Evolutionary conservation across 179 eudicot species (phyloP), one percentile per base, ranked within the genome.

Genomic region (Gypsophila paniculata): DNA sequence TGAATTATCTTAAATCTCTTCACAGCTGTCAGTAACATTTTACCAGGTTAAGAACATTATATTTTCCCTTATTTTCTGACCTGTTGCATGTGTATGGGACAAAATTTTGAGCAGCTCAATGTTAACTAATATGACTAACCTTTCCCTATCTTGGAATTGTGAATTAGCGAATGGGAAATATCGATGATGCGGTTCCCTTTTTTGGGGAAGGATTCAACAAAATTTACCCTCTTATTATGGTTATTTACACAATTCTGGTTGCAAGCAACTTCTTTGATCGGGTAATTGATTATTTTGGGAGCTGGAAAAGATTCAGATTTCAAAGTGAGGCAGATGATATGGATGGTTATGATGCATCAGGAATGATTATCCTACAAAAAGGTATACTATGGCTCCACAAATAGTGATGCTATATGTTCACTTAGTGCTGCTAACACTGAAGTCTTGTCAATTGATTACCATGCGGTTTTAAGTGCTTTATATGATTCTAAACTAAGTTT

Each of bases 191-290:
- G 10, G 96, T 95, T 53, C 99, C 99, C 63, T 95, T 95, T 81
- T 95, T 95, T 55, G 99, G 99, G 55, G 72, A 69, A 75, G 87
- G 89, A 55, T 95, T 95, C 79, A 95, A 95, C 85, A 88, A 81
- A 84, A 86, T 95, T 1, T 95, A 86, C 79, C 99, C 97, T 2
- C 95, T 95, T 69, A 88, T 95, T 67, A 95, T 95, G 99, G 97
- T 95, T 79, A 73, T 95, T 22, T 95, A 87, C 73, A 95, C 97
- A 0, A 74, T 95, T 52, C 75, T 95, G 83, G 91, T 95, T 73
- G 96, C 89, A 18, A 82, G 96, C 78, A 92, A 89, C 77, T 91
- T 90, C 91, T 92, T 95, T 82, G 87, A 87, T 75, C 89, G 90
- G 73, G 80, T 95, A 71, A 83, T 88, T 77, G 82, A 82, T 64